Base-by-base conservation (phyloP, 306 rosid species). In the Fragaria ananassa region DNA sequence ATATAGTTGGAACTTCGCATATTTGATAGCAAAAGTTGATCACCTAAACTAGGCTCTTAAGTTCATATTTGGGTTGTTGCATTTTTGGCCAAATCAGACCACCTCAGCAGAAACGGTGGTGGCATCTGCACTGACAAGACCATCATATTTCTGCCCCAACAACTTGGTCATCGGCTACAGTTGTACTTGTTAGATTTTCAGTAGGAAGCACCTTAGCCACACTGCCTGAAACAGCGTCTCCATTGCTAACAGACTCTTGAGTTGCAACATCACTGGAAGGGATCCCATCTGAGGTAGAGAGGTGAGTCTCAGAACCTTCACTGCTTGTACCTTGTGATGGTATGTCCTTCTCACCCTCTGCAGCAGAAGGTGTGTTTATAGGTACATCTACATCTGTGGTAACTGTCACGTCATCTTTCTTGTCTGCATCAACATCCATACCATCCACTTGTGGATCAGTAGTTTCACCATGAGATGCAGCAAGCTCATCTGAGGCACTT, bases 401-500 rank as follows among this genome's bases (percentile, higher is more conserved):
- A 10, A n/a, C 72, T 15, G 50, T 37, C 10, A 42, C 66, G 67
- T 78, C 82, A 15, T 41, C 31, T 18, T 64, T 64, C 46, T 64
- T 64, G 18, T 64, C 44, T 34, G 68, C 68, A 63, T 63, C 69
- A 1, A 64, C 27, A 37, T 65, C 72, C 25, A 63, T 47, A 3
- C n/a, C 49, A 50, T 76, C 80, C 56, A 21, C 69, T 84, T 86
- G 82, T 71, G 75, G 88, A 49, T 64, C 75, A 37, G 70, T 78
- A 62, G 66, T 78, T 75, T 78, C 88, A 76, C 65, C 81, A 34
- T 71, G 71, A 23, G 87, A 45, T 21, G 76, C 53, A 65, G 79
- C 85, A 61, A 39, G 21, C 71, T 87, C 89, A 42, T 61, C 85
- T 66, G 85, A n/a, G 63, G 66, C 56, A 19, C 80, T 21, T 57